Evolutionary conservation across 257 asterid genomes (phyloP).

Genomic region (Solanum virginianum): DNA sequence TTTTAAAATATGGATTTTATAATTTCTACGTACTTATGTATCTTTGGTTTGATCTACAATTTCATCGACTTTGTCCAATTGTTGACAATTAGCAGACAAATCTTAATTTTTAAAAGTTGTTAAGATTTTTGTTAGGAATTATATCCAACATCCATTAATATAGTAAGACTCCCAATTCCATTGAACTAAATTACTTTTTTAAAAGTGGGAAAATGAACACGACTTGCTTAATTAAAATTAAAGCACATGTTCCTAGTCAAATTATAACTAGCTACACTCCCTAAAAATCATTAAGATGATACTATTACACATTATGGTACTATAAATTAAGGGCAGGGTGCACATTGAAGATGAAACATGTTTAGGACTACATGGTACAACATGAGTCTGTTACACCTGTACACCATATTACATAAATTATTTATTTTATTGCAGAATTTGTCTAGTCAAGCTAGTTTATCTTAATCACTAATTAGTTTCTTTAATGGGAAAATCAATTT

Average conservation of each 20-base stretch:
- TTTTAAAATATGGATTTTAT: background rate
- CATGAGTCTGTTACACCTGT: background rate
- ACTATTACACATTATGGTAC: background rate
- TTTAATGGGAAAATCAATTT: slow-evolving; percentile 12
- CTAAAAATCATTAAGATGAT: background rate
- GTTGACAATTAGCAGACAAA: background rate
- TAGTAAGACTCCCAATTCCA: background rate
- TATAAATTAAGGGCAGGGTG: background rate
- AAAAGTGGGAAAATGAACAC: background rate
- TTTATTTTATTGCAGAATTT: slow-evolving; percentile 21
- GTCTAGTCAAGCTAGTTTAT: slow-evolving; percentile 22
- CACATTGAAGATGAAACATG: background rate
- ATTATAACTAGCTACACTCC: background rate
- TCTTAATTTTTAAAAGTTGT: background rate
- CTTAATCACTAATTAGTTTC: slow-evolving; percentile 18
- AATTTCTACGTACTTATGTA: background rate
- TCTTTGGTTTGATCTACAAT: background rate
- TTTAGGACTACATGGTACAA: background rate
- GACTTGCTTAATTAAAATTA: background rate
- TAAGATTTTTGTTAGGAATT: background rate
- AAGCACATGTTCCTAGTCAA: background rate
- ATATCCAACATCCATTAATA: background rate
- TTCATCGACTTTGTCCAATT: background rate
- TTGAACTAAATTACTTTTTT: background rate
- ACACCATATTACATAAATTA: background rate